Evolutionary conservation across 805 yeast species (phyloP), one percentile per base, ranked within the genome.

Genomic region (Saturnispora serradocipensis): DNA sequence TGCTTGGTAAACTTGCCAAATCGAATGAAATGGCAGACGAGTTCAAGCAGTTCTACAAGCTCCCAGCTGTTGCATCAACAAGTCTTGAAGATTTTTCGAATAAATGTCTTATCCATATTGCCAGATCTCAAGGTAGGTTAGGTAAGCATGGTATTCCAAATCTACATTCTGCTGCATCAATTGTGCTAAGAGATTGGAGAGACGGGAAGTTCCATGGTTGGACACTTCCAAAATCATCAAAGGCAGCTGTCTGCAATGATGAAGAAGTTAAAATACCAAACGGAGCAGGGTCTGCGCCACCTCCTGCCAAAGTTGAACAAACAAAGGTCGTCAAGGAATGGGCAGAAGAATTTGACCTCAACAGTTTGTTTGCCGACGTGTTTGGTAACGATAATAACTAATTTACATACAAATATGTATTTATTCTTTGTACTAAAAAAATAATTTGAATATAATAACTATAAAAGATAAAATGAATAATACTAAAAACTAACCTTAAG

Each of bases 121-220:
- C 98, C 25, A 83, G 99, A 67, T 80, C 82, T 59, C 82, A 88
- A 67, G 99, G 99, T 53, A 80, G 97, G 68, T 74, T 93, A 56
- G 88, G 96, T 47, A 85, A 80, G 63, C 96, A 97, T 43, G 99
- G 99, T 64, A 70, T 93, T 53, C 96, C 98, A 52, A 89, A 93
- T 66, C 67, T 93, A 56, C 84, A 81, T 53, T 76, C 90, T 57
- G 96, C 98, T 8, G 96, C 95, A 36, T 67, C 78, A 61, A 75
- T 86, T 36, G 84, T 93, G 11, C 74, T 93, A 63, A 88, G 80
- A 61, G 99, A 93, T 70, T 93, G 98, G 98, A 82, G 97, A 70
- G 97, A 90, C 67, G 99, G 99, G 53, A 81, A 93, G 65, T 81
- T 93, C 61, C 69, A 84, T 51, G 96, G 97, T 46, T 93, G 97